Evolutionary conservation across 2,329 filamentous ascomycete genomes (phyloP).

Genomic region (Lecanicillium sp.): DNA sequence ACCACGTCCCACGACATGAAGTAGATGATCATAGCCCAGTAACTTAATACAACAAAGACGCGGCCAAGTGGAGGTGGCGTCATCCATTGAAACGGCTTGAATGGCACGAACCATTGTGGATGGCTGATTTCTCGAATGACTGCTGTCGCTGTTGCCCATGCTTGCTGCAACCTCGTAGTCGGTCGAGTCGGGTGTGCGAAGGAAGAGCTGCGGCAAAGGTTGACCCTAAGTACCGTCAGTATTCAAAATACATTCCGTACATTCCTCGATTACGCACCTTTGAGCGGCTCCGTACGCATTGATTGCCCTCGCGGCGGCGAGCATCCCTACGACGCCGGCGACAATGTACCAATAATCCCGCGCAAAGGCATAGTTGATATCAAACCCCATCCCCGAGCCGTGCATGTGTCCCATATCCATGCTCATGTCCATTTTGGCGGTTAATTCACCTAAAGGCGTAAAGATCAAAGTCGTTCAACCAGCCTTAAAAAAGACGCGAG

Average conservation of each 20-base stretch:
- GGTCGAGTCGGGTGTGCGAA: constrained; percentile 45
- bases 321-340: constrained; percentile 36
- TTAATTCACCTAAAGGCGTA: background rate
- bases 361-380: constrained; percentile 43
- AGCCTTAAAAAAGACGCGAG: background rate
- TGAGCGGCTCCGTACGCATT: constrained; percentile 33
- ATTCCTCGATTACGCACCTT: no score
- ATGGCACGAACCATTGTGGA: constrained; percentile 43
- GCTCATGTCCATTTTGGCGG: constrained; percentile 16
- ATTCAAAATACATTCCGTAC: no score
- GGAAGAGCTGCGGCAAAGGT: constrained; percentile 33
- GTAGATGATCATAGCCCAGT: constrained; percentile 52
- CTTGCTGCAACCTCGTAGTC: constrained; percentile 33
- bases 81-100: constrained; percentile 42
- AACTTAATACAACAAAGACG: constrained; percentile 42
- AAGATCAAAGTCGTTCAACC: background rate
- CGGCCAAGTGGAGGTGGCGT: constrained; percentile 53
- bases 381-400: constrained; percentile 29
- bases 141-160: constrained; percentile 53
- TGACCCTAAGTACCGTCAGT: constrained; percentile 39
- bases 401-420: constrained; percentile 25
- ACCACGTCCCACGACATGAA: constrained; percentile 46
- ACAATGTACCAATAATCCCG: constrained; percentile 53
- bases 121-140: constrained; percentile 48
- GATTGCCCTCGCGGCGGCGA: constrained; percentile 32